Base-by-base conservation (phyloP, 495 filamentous ascomycete genomes). In the Polyplosphaeria fusca region DNA sequence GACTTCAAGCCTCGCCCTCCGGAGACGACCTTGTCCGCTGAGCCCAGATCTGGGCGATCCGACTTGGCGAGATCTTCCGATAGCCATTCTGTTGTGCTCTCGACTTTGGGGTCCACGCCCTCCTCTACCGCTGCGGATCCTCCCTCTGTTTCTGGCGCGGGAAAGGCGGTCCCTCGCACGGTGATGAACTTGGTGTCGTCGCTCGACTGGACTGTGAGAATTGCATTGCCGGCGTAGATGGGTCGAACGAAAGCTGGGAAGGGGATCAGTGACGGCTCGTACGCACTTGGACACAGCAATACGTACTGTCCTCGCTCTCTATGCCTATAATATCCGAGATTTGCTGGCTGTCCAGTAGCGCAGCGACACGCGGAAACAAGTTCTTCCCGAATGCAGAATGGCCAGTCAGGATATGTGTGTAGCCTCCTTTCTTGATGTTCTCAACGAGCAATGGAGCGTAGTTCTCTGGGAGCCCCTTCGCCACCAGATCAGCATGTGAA, bases 321-420 rank as follows among this genome's bases (percentile, higher is more conserved):
- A 97, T 88, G 1, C 73, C 78, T 2, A 83, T 96, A 55, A 97
- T 86, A 69, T 98, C 93, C 9, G 89, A 95, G 47, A 98, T 80
- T 67, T 95, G 91, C 71, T 96, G 91, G 23, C 85, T 82, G 67
- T 98, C 93, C 35, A 98, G 77, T 20, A 98, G 76, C 25, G 93
- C 93, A n/a, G 94, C 90, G 2, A 96, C 85, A 38, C 93, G 86
- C n/a, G 93, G 93, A 74, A 97, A 79, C 32, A 97, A 74, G 70
- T 86, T 91, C 82, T 98, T 98, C 57, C 94, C 93, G 70, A 98
- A 98, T 5, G 93, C 94, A 16, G 92, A 94, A 77, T 96, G 89
- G 35, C 86, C 86, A 22, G 86, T 86, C 52, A 97, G 77, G 47
- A 97, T 81, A 69, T 98, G 93, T 57, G 91, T 95, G 73, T 84